A percentile compares a stretch with the other conserved stretches of the same genome.
Conservation (phyloP, 106 monocot species). For the Alisma plantagoaquatica region DNA sequence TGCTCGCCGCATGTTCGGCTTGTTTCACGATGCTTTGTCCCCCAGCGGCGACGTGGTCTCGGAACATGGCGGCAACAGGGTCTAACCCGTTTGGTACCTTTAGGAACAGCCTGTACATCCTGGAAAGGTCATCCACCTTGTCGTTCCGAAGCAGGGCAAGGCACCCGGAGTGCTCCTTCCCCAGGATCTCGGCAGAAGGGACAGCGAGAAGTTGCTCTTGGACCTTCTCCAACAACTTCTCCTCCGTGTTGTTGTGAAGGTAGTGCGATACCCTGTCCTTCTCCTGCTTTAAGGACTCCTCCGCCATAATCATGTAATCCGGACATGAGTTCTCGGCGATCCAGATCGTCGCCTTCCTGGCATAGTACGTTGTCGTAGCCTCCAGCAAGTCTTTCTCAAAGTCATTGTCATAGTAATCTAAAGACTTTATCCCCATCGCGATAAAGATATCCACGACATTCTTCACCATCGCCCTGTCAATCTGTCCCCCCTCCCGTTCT, state of each 20-base stretch:
- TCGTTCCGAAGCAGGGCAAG: constrained; percentile 44
- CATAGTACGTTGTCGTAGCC: constrained; percentile 26
- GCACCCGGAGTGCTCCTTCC: constrained; percentile 75
- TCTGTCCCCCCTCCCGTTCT: constrained; percentile 67
- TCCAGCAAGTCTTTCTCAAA: constrained; percentile 32
- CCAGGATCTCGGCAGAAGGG: constrained; percentile 45
- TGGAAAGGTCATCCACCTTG: constrained; percentile 3
- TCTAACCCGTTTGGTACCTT: constrained; percentile 13
- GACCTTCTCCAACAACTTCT: constrained; percentile 39
- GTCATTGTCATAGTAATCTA: constrained; percentile 29
- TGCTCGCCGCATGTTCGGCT: constrained; percentile 27
- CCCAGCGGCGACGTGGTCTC: constrained; percentile 23
- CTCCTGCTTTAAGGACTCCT: constrained; percentile 13
- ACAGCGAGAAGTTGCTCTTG: constrained; percentile 52
- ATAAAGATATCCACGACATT: constrained; percentile 67
- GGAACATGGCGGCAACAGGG: constrained; percentile 9
- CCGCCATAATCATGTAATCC: constrained; percentile 32
- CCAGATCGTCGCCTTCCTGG: constrained; percentile 33
- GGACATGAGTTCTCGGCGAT: constrained; percentile 35
- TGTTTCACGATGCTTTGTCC: constrained; percentile 26
- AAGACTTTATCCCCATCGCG: constrained; percentile 45
- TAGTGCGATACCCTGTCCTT: constrained; percentile 14
- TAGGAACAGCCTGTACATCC: background rate
- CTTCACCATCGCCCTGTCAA: constrained; percentile 57
- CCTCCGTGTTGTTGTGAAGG: constrained; percentile 9